phyloP scores from a whole-genome alignment of 345 rosid species.

The Eucalyptus grandis region DNA sequence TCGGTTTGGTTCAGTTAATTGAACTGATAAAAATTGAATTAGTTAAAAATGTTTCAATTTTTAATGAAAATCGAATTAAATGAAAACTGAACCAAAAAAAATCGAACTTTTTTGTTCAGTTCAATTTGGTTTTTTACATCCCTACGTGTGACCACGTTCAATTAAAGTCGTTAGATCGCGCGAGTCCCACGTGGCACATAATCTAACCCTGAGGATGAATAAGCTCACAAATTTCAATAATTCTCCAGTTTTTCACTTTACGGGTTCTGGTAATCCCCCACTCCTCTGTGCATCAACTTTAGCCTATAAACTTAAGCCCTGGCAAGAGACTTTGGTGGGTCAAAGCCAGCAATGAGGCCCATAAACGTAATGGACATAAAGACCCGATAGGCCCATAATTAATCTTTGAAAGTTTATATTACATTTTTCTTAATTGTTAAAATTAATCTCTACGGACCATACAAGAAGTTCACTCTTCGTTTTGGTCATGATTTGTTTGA shows the following conservation, averaged over 20 bases:
- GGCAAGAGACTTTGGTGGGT: neutral
- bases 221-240: neutral
- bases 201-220: neutral
- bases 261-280: neutral
- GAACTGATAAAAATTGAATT: rapidly evolving
- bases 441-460: neutral
- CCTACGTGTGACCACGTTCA: neutral
- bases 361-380: neutral
- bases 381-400: neutral
- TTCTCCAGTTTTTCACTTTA: neutral
- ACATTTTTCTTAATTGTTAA: neutral
- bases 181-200: neutral
- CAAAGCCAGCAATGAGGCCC: neutral
- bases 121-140: rapidly evolving
- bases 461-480: neutral
- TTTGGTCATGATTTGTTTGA: neutral
- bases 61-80: too few species aligned
- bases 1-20: rapidly evolving
- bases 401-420: neutral
- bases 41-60: rapidly evolving
- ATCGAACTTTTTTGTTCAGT: rapidly evolving
- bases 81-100: rapidly evolving
- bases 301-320: neutral
- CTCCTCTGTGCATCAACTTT: neutral
- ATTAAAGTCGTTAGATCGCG: neutral